These are phyloP conservation scores for Puccinia hordei DNA, from an alignment of 1,284 basidiomycete genomes.

Conservation along the genomic window DNA sequence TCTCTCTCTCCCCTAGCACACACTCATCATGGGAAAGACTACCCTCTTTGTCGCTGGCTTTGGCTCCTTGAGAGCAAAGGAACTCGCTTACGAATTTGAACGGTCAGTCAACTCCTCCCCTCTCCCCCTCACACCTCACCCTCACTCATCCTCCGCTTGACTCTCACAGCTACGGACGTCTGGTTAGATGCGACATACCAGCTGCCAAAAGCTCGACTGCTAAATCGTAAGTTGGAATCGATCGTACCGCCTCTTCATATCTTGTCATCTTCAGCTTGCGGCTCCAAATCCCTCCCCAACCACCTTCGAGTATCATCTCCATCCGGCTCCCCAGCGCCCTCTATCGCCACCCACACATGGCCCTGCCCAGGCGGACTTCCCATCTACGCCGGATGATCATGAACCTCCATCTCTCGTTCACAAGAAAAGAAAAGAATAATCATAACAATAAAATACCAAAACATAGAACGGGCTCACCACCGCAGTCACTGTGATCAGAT, in stretches of 20 bases:
- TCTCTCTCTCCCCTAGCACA: not conserved
- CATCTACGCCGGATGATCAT: not conserved
- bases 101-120: slow-evolving; percentile 18
- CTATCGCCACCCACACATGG: not conserved
- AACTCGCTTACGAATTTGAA: slow-evolving; percentile 49
- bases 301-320: not conserved
- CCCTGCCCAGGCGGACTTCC: not conserved
- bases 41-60: slow-evolving; percentile 50
- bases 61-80: slow-evolving; percentile 46
- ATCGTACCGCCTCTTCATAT: slow-evolving; percentile 26
- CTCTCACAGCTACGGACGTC: slow-evolving; percentile 32
- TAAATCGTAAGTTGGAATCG: slow-evolving; percentile 48
- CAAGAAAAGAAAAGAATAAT: not conserved
- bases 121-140: not conserved
- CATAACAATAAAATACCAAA: too few species aligned
- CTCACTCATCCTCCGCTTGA: not conserved
- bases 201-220: slow-evolving; percentile 49
- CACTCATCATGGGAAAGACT: slow-evolving; percentile 39
- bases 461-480: not conserved
- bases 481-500: not conserved
- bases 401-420: not conserved
- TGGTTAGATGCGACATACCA: slow-evolving; percentile 49
- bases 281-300: slow-evolving; percentile 15
- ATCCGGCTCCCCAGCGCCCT: slow-evolving; percentile 2
- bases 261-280: slow-evolving; percentile 19